Evolutionary conservation across 192 early-diverging fungal genomes (phyloP).

Genomic region (Gigaspora rosea): DNA sequence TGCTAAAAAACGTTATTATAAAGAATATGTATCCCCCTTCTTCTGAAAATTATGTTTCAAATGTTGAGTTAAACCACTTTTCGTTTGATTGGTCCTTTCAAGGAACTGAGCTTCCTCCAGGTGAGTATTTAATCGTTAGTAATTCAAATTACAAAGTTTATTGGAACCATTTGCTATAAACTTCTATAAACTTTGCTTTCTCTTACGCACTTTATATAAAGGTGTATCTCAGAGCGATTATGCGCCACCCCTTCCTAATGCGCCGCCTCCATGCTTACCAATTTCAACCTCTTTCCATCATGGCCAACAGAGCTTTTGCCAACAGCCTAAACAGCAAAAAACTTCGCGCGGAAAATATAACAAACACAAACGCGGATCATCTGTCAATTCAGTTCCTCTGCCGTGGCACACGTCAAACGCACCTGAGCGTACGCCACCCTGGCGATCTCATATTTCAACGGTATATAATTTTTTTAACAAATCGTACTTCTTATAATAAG

Average conservation of each 20-base stretch:
- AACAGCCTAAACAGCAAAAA: background rate
- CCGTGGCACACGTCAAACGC: background rate
- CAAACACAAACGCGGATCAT: background rate
- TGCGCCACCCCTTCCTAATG: background rate
- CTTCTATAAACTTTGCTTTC: background rate
- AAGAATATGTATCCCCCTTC: conserved; percentile 11
- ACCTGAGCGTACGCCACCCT: background rate
- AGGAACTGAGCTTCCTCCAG: background rate
- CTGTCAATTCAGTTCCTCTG: background rate
- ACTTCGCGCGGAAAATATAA: background rate
- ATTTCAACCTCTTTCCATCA: background rate
- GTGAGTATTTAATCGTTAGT: background rate
- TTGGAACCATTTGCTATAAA: background rate
- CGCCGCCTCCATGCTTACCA: background rate
- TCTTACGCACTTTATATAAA: background rate
- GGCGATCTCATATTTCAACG: background rate
- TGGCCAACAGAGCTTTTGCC: background rate
- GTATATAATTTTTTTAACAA: background rate
- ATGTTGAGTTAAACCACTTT: background rate
- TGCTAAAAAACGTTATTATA: background rate
- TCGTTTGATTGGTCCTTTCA: background rate
- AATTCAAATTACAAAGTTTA: background rate
- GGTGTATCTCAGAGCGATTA: background rate
- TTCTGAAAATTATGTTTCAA: background rate
- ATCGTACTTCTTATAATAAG: background rate